Conservation (phyloP, 768 basidiomycete genomes). For the Panaeolus papilionaceus region DNA sequence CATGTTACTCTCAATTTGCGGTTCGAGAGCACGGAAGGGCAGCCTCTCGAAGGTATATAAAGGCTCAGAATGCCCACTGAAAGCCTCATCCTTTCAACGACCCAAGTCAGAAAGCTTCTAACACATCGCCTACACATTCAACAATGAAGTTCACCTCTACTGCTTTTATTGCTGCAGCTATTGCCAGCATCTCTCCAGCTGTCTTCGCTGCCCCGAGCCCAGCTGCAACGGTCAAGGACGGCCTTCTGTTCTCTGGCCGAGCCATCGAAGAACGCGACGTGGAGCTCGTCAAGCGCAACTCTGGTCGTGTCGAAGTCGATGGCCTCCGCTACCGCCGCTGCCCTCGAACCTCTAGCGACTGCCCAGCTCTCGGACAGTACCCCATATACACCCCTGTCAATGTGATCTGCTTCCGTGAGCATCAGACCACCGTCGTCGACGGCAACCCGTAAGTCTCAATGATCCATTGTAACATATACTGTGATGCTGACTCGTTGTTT, state of each 20-base stretch:
- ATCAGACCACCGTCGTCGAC: slow-evolving; percentile 17
- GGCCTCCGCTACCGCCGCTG: slow-evolving; percentile 19
- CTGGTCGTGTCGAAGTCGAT: slow-evolving; percentile 17
- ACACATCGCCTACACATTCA: neutral
- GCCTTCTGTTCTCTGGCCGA: neutral
- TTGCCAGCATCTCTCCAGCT: neutral
- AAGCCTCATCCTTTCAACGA: neutral
- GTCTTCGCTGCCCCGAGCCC: slow-evolving; percentile 14
- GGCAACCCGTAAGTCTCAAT: slow-evolving; percentile 14
- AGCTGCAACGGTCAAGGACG: neutral
- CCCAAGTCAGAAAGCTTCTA: slow-evolving; percentile 2
- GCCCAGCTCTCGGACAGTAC: slow-evolving; percentile 18
- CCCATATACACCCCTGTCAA: slow-evolving; percentile 13
- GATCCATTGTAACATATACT: neutral
- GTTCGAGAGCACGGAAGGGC: no score
- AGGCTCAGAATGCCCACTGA: neutral
- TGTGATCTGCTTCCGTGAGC: slow-evolving; percentile 16
- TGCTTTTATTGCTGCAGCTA: slow-evolving; percentile 14
- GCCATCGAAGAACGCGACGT: slow-evolving; percentile 16
- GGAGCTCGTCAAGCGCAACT: neutral
- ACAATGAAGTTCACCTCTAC: slow-evolving; percentile 19
- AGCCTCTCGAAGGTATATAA: neutral
- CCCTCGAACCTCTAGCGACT: slow-evolving; percentile 14
- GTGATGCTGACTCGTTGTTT: neutral
- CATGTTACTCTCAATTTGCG: no score